Evolutionary conservation across 805 yeast genomes (phyloP).

Genomic region (Starmerella gropengiesseri): DNA sequence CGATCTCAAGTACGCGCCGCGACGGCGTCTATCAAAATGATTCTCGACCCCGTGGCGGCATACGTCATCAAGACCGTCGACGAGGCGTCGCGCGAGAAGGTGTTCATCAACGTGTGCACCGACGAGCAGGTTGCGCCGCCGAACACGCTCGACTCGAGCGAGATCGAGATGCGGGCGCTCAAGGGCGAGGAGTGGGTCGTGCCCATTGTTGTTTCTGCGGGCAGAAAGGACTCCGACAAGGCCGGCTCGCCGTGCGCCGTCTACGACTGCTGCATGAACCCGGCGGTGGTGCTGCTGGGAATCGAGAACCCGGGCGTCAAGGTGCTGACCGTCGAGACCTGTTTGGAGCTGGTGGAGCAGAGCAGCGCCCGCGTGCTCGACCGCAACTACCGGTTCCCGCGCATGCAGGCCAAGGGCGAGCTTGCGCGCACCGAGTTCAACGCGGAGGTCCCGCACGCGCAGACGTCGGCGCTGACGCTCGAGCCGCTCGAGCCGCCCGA

Average conservation of each 20-base stretch:
- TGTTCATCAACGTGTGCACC: slow-evolving; percentile 70
- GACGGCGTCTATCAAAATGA: slow-evolving; percentile 11
- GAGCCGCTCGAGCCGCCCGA: background rate
- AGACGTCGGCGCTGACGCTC: background rate
- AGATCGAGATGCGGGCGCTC: slow-evolving; percentile 48
- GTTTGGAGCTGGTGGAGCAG: slow-evolving; percentile 67
- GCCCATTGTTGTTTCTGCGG: slow-evolving; percentile 61
- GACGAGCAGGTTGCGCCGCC: slow-evolving; percentile 59
- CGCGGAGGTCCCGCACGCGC: slow-evolving; percentile 9
- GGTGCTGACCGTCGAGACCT: slow-evolving; percentile 67
- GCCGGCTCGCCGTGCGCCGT: slow-evolving; percentile 51
- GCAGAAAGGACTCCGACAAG: slow-evolving; percentile 50
- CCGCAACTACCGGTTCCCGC: slow-evolving; percentile 55
- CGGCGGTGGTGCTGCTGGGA: slow-evolving; percentile 52
- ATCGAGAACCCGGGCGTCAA: slow-evolving; percentile 47
- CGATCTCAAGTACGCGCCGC: too few relatives aligned
- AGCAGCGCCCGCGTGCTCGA: slow-evolving; percentile 42
- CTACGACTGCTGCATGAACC: slow-evolving; percentile 70
- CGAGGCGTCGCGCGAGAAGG: slow-evolving; percentile 41
- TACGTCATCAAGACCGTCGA: slow-evolving; percentile 43
- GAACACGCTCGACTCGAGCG: slow-evolving; percentile 26
- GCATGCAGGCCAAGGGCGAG: slow-evolving; percentile 59
- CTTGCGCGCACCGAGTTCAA: slow-evolving; percentile 34
- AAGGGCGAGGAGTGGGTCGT: slow-evolving; percentile 73
- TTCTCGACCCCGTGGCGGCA: slow-evolving; percentile 47